These are phyloP conservation scores for Eucalyptus brandiana DNA, from an alignment of 345 rosid genomes.

Conservation along the genomic window DNA sequence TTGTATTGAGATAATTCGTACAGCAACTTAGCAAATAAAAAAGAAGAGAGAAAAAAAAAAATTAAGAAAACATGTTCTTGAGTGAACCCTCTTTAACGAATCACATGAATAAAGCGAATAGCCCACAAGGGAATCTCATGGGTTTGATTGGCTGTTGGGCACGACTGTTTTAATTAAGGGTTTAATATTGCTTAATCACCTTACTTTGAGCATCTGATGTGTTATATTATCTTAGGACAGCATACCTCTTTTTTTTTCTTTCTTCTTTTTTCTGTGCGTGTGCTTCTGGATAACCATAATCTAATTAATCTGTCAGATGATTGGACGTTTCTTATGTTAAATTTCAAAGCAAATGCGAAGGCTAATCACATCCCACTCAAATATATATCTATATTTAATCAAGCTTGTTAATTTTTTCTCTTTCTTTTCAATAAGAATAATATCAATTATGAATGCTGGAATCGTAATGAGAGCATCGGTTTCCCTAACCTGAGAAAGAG, in stretches of 20 bases:
- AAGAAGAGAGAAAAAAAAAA: too few relatives aligned
- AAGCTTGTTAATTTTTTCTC: neutral
- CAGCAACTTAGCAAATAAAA: neutral
- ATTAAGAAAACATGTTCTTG: neutral
- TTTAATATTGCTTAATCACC: neutral
- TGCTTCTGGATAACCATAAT: neutral
- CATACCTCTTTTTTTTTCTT: neutral
- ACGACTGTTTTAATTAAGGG: neutral
- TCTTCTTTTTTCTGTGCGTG: neutral
- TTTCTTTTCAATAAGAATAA: neutral
- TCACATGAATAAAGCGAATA: neutral
- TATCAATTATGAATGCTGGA: neutral
- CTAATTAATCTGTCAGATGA: neutral
- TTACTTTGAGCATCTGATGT: neutral
- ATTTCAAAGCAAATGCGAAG: neutral
- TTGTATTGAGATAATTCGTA: neutral
- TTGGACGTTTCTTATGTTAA: neutral
- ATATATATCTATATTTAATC: neutral
- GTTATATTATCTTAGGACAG: neutral
- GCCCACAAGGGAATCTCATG: neutral
- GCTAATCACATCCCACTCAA: neutral
- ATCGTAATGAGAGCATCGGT: neutral
- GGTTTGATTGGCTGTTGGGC: neutral
- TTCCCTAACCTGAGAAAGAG: neutral
- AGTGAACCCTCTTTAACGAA: neutral